Conservation (phyloP, 2,329 filamentous ascomycete species). For the Elsinoe batatas region DNA sequence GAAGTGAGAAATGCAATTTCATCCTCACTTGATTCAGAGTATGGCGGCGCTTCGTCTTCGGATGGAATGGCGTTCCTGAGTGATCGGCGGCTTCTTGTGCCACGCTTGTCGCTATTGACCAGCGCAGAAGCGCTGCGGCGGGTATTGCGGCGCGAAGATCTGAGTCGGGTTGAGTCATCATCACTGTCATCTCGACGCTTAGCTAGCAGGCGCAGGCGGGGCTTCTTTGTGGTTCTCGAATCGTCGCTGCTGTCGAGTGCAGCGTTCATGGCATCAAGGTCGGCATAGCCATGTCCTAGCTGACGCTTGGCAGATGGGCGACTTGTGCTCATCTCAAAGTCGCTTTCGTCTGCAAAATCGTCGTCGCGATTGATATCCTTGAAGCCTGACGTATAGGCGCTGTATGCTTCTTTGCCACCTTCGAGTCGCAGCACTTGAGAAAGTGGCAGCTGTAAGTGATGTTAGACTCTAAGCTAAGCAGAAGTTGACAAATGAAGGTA, state of each 20-base stretch:
- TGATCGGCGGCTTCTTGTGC: neutral
- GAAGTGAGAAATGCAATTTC: constrained; percentile 27
- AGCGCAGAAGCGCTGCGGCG: neutral
- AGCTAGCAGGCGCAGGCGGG: neutral
- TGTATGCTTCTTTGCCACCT: constrained; percentile 39
- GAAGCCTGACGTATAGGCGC: constrained; percentile 12
- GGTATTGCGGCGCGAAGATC: neutral
- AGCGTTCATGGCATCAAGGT: neutral
- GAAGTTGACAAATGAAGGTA: neutral
- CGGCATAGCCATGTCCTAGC: neutral
- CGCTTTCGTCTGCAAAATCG: constrained; percentile 1
- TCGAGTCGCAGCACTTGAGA: constrained; percentile 30
- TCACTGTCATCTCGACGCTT: neutral
- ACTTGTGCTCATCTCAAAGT: constrained; percentile 14
- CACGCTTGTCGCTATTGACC: neutral
- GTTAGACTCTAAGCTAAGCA: neutral
- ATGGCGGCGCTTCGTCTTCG: constrained; percentile 14
- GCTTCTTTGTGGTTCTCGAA: neutral
- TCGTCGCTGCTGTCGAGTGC: neutral
- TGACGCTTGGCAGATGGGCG: constrained; percentile 1
- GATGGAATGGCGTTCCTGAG: constrained; percentile 7
- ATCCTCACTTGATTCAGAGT: constrained; percentile 13
- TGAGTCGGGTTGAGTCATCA: neutral
- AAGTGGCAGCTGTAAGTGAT: neutral
- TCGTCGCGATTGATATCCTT: neutral